Conservation (phyloP, 352 stramenopile species). For the Phytophthora pistaciae region DNA sequence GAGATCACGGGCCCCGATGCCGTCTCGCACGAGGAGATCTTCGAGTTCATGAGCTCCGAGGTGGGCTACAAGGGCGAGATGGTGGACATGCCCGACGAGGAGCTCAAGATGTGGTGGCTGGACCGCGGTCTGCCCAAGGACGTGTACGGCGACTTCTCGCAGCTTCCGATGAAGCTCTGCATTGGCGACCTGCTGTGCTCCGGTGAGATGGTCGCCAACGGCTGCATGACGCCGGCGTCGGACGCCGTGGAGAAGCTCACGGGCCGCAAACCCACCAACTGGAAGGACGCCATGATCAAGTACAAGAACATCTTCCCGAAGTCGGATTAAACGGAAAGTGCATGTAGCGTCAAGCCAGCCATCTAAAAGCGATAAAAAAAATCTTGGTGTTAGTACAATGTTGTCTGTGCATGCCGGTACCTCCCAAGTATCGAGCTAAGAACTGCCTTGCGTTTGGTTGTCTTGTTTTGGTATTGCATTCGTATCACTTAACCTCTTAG, state of each 20-base stretch:
- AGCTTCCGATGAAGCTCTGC: conserved; percentile 29
- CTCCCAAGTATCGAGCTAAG: too few relatives aligned
- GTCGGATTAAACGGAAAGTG: conserved; percentile 8
- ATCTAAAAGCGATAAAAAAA: neutral
- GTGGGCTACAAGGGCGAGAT: conserved; percentile 18
- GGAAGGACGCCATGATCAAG: conserved; percentile 23
- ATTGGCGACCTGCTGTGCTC: conserved; percentile 25
- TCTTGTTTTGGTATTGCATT: too few relatives aligned
- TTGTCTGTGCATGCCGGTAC: too few relatives aligned
- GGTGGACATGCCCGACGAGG: conserved; percentile 20
- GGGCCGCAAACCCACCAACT: conserved; percentile 18
- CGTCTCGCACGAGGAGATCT: conserved; percentile 20
- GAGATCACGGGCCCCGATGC: conserved; percentile 16
- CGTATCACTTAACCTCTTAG: too few relatives aligned
- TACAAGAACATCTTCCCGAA: conserved; percentile 27
- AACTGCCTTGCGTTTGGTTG: too few relatives aligned
- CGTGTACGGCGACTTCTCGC: conserved; percentile 25
- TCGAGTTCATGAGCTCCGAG: conserved; percentile 18
- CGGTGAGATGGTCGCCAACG: conserved; percentile 21
- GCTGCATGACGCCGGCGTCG: conserved; percentile 17
- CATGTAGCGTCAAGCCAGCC: neutral
- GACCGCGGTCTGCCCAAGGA: conserved; percentile 18
- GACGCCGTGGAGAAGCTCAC: conserved; percentile 26
- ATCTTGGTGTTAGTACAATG: too few relatives aligned
- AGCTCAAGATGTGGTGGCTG: conserved; percentile 26